phyloP scores from a whole-genome alignment of 495 filamentous ascomycete genomes.

The Cetradonia linearis region DNA sequence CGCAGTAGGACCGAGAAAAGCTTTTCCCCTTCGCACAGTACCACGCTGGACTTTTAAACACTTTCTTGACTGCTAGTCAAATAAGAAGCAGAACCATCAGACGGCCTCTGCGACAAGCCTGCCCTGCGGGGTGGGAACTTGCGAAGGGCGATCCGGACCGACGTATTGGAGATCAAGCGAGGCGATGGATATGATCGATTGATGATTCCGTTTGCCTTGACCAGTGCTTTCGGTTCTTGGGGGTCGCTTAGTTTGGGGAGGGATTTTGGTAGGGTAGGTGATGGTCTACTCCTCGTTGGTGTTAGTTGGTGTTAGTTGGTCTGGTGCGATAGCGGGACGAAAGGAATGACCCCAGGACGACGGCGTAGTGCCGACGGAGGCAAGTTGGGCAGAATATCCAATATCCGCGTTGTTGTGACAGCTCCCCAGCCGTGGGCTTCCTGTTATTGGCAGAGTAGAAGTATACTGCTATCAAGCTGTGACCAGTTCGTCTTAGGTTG shows the following conservation, averaged over 20 bases:
- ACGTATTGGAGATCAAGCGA: slow-evolving; percentile 11
- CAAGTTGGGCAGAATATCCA: slow-evolving; percentile 12
- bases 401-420: neutral
- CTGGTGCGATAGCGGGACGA: slow-evolving; percentile 14
- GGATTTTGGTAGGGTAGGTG: neutral
- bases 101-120: neutral
- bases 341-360: slow-evolving; percentile 20
- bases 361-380: slow-evolving; percentile 20
- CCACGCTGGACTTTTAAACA: neutral
- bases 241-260: slow-evolving; percentile 4
- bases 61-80: neutral
- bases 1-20: slow-evolving; percentile 5
- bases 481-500: slow-evolving; percentile 12
- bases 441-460: slow-evolving; percentile 1
- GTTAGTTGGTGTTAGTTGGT: neutral
- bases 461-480: slow-evolving; percentile 4
- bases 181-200: slow-evolving; percentile 11
- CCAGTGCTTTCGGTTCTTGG: neutral
- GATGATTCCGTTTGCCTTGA: neutral
- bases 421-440: neutral
- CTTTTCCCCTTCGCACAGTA: neutral
- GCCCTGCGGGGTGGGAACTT: neutral
- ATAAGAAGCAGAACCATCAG: neutral
- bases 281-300: neutral
- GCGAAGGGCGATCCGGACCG: slow-evolving; percentile 9